These are phyloP conservation scores for Sporothrix curviconia DNA, from an alignment of 2,329 filamentous ascomycete genomes.

Conservation along the genomic window DNA sequence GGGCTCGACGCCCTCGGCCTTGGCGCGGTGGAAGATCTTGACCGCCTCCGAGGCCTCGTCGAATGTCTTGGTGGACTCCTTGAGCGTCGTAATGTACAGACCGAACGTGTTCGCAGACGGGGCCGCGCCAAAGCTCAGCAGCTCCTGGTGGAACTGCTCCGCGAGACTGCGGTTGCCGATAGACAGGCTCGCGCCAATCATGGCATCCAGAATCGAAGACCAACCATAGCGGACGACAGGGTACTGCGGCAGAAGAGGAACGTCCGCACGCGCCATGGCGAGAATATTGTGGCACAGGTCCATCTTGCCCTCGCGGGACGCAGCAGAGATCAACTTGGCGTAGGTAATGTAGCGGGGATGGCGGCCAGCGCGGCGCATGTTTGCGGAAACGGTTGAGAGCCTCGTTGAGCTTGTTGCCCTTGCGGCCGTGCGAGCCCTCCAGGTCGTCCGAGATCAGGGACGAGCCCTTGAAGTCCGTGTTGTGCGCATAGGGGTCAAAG, in stretches of 20 bases:
- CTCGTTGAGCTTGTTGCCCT: constrained; percentile 68
- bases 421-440: constrained; percentile 69
- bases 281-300: constrained; percentile 80
- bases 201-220: constrained; percentile 92
- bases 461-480: constrained; percentile 89
- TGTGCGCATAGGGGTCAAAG: constrained; percentile 84
- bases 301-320: constrained; percentile 76
- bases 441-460: constrained; percentile 84
- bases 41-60: constrained; percentile 95
- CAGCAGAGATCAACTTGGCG: constrained; percentile 86
- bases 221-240: constrained; percentile 87
- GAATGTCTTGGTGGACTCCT: constrained; percentile 94
- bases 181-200: constrained; percentile 87
- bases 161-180: constrained; percentile 75
- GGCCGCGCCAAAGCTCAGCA: constrained; percentile 81
- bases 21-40: constrained; percentile 92
- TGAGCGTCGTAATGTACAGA: constrained; percentile 97
- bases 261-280: constrained; percentile 79
- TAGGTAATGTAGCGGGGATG: constrained; percentile 96
- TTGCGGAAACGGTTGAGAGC: constrained; percentile 78
- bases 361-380: constrained; percentile 85
- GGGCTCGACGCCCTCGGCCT: constrained; percentile 88
- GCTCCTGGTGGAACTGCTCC: constrained; percentile 82
- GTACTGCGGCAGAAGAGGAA: constrained; percentile 79
- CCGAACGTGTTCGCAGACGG: constrained; percentile 97